Base-by-base conservation (phyloP, 2,329 filamentous ascomycete species). In the Mycosphaerelloides madeirae region DNA sequence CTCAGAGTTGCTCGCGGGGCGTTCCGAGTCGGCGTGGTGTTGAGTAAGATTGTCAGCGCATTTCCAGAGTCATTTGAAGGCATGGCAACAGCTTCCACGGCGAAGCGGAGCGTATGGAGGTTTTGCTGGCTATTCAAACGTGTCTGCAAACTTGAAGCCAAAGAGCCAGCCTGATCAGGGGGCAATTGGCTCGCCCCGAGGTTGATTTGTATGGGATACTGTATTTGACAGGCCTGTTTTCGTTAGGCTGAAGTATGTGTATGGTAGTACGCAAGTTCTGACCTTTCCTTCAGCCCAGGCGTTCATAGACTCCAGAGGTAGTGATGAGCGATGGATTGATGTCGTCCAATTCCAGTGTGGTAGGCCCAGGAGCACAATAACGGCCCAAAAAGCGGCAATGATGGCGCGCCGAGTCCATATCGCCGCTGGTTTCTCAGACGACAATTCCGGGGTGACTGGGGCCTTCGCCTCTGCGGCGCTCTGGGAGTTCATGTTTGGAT, bases 321-420 rank as follows among this genome's bases (percentile, higher is more conserved):
- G 71, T 34, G 82, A 77, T 11, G 91, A 90, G 43, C 93, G 80
- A 66, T 95, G 90, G 43, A 97, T 95, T 0, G 86, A 85, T 3
- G 93, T 98, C 0, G 93, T 97, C 65, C 82, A 83, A 82, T 88
- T 94, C 93, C 93, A 98, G 78, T 95, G 84, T 45, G 93, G 93
- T 54, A 98, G 66, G 2, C 93, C 93, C 5, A 98, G 70, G 22
- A 84, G 77, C 6, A 95, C 64, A 6, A 95, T 87, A 29, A 97
- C 81, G 4, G 81, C 72, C 93, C 93, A 98, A 67, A 96, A 97
- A 7, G 91, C 91, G 50, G 86, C 65, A 50, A 98, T 82, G 39
- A 97, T 84, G 50, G 75, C 74, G 37, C 80, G 79, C 43, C 93
- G 83, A 46, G 84, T 79, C 61, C 78, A 79, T 40, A 84, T 73